phyloP scores from a whole-genome alignment of 768 basidiomycete species.

The Macrolepiota fuliginosa region DNA sequence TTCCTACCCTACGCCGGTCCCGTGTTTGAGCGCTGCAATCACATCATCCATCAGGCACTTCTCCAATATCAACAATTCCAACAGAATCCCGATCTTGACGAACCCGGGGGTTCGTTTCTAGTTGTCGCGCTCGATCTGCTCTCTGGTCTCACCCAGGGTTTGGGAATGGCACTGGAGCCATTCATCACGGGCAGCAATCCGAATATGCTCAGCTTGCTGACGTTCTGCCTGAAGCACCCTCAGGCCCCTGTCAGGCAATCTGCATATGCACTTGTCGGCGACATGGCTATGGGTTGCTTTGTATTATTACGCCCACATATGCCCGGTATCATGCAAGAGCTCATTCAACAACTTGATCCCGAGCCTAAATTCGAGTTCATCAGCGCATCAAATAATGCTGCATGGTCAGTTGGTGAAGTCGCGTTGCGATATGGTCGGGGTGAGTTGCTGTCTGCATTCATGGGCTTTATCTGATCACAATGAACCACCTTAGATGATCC shows the following conservation, averaged over 20 bases:
- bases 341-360: slow-evolving; percentile 87
- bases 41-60: slow-evolving; percentile 79
- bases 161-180: slow-evolving; percentile 74
- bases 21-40: slow-evolving; percentile 89
- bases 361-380: slow-evolving; percentile 94
- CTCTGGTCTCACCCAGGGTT: slow-evolving; percentile 92
- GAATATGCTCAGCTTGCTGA: slow-evolving; percentile 76
- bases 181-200: slow-evolving; percentile 72
- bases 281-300: slow-evolving; percentile 97
- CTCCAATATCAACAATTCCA: slow-evolving; percentile 85
- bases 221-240: slow-evolving; percentile 91
- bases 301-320: slow-evolving; percentile 79
- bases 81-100: slow-evolving; percentile 86
- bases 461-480: slow-evolving; percentile 3
- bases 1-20: slow-evolving; percentile 89
- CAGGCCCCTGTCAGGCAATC: slow-evolving; percentile 95
- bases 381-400: slow-evolving; percentile 97
- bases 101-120: slow-evolving; percentile 96
- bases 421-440: slow-evolving; percentile 87
- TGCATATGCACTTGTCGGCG: slow-evolving; percentile 97
- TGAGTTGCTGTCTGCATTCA: slow-evolving; percentile 28
- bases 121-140: slow-evolving; percentile 97
- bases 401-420: slow-evolving; percentile 99
- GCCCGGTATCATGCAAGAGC: slow-evolving; percentile 85
- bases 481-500: slow-evolving; percentile 52